A percentile compares a stretch with the other conserved stretches of the same genome.
Conservation (phyloP, 495 filamentous ascomycete species). For the Cercophora newfieldiana region DNA sequence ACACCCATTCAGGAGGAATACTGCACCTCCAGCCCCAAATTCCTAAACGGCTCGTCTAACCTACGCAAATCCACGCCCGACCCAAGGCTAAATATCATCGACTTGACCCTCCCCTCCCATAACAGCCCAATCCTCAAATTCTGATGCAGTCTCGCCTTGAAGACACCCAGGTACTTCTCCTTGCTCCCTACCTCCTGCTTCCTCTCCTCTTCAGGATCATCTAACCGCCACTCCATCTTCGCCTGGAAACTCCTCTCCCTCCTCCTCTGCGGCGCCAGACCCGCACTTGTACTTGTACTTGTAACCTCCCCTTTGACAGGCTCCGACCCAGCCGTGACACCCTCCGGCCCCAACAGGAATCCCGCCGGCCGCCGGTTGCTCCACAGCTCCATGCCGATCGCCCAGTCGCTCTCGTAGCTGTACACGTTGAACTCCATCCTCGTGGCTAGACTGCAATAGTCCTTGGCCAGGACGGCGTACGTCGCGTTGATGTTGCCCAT, state of each 20-base stretch:
- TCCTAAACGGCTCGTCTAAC: slow-evolving; percentile 67
- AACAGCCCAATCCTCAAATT: slow-evolving; percentile 78
- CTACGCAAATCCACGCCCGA: slow-evolving; percentile 73
- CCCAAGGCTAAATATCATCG: slow-evolving; percentile 87
- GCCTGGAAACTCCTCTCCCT: slow-evolving; percentile 53
- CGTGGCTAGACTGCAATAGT: slow-evolving; percentile 78
- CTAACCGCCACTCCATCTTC: slow-evolving; percentile 56
- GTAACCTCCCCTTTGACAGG: too few relatives aligned
- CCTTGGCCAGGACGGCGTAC: slow-evolving; percentile 84
- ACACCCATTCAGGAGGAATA: slow-evolving; percentile 96
- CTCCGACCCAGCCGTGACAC: too few relatives aligned
- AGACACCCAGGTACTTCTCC: slow-evolving; percentile 76
- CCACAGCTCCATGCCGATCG: slow-evolving; percentile 90
- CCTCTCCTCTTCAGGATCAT: slow-evolving; percentile 34
- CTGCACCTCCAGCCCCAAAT: slow-evolving; percentile 82
- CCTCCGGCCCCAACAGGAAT: slow-evolving; percentile 43
- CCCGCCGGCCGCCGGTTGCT: slow-evolving; percentile 48
- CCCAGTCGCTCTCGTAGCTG: slow-evolving; percentile 93
- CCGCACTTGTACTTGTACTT: too few relatives aligned
- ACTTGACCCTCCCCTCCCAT: slow-evolving; percentile 94
- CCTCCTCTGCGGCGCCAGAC: too few relatives aligned
- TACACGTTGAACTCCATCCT: slow-evolving; percentile 97
- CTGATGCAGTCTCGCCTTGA: slow-evolving; percentile 87
- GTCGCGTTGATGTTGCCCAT: slow-evolving; percentile 89
- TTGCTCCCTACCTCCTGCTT: slow-evolving; percentile 27